phyloP scores from a whole-genome alignment of 176 grass and related monocot species.

The Rhynchospora breviuscula region DNA sequence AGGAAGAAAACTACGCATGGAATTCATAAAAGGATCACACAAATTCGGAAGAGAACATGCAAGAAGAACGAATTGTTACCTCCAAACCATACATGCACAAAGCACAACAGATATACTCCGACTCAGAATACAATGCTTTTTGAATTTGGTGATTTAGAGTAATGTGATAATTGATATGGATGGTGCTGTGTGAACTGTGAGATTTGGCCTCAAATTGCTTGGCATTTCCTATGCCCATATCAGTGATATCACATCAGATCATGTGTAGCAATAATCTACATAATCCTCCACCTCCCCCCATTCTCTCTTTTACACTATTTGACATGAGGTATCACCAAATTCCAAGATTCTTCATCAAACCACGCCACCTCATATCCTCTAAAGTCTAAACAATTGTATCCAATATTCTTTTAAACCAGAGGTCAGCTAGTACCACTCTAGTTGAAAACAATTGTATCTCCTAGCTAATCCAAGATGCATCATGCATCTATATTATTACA shows the following conservation, averaged over 20 bases:
- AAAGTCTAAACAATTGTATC: background rate
- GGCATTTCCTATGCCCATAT: constrained; percentile 13
- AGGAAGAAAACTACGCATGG: background rate
- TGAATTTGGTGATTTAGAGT: background rate
- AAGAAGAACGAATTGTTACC: constrained; percentile 21
- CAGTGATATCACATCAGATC: constrained; percentile 12
- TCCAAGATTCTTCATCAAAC: constrained; percentile 20
- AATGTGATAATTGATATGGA: background rate
- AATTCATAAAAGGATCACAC: constrained; percentile 30
- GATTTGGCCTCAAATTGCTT: constrained; percentile 9
- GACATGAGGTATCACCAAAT: constrained; percentile 28
- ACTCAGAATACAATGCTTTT: constrained; percentile 31
- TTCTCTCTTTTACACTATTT: background rate
- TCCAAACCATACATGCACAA: constrained; percentile 27
- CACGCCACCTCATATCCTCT: background rate
- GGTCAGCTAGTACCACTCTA: too few species aligned
- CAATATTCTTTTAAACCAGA: background rate
- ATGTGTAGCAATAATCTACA: constrained; percentile 20
- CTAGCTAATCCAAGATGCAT: too few species aligned
- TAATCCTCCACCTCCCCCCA: constrained; percentile 14
- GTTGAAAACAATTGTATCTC: too few species aligned
- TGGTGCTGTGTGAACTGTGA: constrained; percentile 16
- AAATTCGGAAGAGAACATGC: constrained; percentile 31
- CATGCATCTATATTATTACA: too few species aligned
- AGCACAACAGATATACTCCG: constrained; percentile 37